Evolutionary conservation across 768 basidiomycete species (phyloP), one percentile per base, ranked within the genome.

Genomic region (Scleroderma citrinum): DNA sequence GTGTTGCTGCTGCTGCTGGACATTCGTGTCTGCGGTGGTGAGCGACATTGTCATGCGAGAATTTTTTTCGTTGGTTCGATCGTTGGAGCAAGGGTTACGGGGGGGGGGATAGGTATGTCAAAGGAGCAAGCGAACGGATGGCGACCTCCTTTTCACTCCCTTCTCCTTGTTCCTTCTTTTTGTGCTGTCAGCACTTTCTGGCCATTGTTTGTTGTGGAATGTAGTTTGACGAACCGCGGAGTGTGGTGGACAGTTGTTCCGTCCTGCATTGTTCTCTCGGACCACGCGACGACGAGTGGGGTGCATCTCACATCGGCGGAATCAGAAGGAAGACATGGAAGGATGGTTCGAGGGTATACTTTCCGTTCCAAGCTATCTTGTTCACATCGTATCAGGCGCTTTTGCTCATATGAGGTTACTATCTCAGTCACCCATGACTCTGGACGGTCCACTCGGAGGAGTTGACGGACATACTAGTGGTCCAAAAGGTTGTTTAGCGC

Each of bases 191-290:
- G 41, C 48, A 42, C 47, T 39, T 46, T 56, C 50, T 54, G 52
- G 16, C 50, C 54, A 51, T 64, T 64, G 63, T 65, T 64, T 65
- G 59, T 63, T 62, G 63, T 61, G 63, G 60, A 63, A 54, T 56
- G 59, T 63, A 50, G 42, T 41, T 53, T 46, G 44, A 49, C 48
- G 8, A 19, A 56, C 23, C 48, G 41, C 37, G 41, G 37, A 38
- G 49, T 50, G 53, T 60, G 62, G 60, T 44, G n/a, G 43, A 16
- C 20, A 19, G 55, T 39, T 34, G 31, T 50, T 52, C 47, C 35
- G 39, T 48, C 48, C 43, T 45, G 30, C 47, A 61, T 64, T 58
- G 58, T 60, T 40, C 46, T 58, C 49, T 52, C 58, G 52, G 50
- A 31, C 34, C 56, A 57, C 40, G 46, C 49, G 23, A 44, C 13